phyloP scores from a whole-genome alignment of 306 rosid species.

The Delonix regia region DNA sequence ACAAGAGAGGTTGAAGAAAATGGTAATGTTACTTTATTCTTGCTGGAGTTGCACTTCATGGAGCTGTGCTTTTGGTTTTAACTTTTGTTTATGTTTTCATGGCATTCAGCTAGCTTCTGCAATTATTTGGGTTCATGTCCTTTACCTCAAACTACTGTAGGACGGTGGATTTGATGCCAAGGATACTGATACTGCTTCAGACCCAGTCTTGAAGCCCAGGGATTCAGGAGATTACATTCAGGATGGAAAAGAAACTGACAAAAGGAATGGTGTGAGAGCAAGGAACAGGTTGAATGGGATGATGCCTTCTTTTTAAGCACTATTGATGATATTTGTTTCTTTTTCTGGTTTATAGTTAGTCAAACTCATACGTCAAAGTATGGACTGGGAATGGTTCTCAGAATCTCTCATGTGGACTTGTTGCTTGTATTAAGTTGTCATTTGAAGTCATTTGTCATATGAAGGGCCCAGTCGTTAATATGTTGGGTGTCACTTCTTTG shows the following conservation, averaged over 20 bases:
- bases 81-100: conserved; percentile 84
- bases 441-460: conserved; percentile 30
- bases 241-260: conserved; percentile 59
- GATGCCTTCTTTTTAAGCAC: conserved; percentile 9
- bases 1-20: conserved; percentile 73
- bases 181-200: conserved; percentile 57
- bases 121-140: conserved; percentile 99
- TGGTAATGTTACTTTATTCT: conserved; percentile 72
- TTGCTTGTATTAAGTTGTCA: conserved; percentile 15
- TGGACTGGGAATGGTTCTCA: conserved; percentile 1
- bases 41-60: conserved; percentile 68
- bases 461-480: background rate
- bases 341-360: background rate
- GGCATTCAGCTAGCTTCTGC: conserved; percentile 99
- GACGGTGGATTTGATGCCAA: conserved; percentile 81
- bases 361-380: conserved; percentile 10
- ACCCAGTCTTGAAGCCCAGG: conserved; percentile 56
- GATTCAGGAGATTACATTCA: conserved; percentile 52
- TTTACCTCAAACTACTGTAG: conserved; percentile 99
- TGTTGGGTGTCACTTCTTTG: conserved; percentile 10
- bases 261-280: conserved; percentile 73
- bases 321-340: background rate
- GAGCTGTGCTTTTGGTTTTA: conserved; percentile 71
- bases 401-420: conserved; percentile 13
- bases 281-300: conserved; percentile 61